phyloP scores from a whole-genome alignment of 371 early-diverging fungal species.

The Lichtheimia ornata region DNA sequence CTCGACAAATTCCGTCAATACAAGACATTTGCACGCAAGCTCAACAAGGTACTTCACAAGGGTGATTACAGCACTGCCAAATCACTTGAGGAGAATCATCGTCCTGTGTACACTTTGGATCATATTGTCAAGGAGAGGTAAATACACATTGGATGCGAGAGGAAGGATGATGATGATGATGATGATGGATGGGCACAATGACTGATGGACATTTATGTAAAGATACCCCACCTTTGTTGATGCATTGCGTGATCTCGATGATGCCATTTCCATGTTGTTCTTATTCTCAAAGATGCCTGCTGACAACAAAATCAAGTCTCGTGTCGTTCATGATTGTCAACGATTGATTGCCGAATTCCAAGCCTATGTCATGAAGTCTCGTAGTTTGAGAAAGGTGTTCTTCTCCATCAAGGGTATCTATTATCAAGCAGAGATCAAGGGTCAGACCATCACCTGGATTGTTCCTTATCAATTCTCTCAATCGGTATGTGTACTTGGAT shows the following conservation, averaged over 20 bases:
- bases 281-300: slow-evolving; percentile 90
- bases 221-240: slow-evolving; percentile 94
- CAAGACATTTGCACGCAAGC: slow-evolving; percentile 82
- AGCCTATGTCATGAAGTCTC: slow-evolving; percentile 82
- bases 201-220: background rate
- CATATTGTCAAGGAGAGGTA: slow-evolving; percentile 94
- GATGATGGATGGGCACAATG: no score
- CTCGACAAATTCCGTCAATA: slow-evolving; percentile 89
- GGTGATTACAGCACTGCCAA: slow-evolving; percentile 78
- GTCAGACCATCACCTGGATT: slow-evolving; percentile 93
- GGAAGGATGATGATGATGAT: no score
- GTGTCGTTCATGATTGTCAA: slow-evolving; percentile 75
- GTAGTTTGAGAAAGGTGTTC: slow-evolving; percentile 85
- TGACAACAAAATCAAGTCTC: slow-evolving; percentile 64
- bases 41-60: slow-evolving; percentile 84
- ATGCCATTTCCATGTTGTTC: slow-evolving; percentile 92
- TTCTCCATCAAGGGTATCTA: slow-evolving; percentile 98
- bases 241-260: slow-evolving; percentile 95
- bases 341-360: slow-evolving; percentile 88
- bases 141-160: background rate
- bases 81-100: slow-evolving; percentile 66
- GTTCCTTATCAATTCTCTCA: slow-evolving; percentile 94
- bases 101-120: slow-evolving; percentile 84
- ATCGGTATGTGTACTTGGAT: slow-evolving; percentile 44
- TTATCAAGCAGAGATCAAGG: slow-evolving; percentile 95